Base-by-base conservation (phyloP, 2,329 filamentous ascomycete species). In the Penicillium sp. region DNA sequence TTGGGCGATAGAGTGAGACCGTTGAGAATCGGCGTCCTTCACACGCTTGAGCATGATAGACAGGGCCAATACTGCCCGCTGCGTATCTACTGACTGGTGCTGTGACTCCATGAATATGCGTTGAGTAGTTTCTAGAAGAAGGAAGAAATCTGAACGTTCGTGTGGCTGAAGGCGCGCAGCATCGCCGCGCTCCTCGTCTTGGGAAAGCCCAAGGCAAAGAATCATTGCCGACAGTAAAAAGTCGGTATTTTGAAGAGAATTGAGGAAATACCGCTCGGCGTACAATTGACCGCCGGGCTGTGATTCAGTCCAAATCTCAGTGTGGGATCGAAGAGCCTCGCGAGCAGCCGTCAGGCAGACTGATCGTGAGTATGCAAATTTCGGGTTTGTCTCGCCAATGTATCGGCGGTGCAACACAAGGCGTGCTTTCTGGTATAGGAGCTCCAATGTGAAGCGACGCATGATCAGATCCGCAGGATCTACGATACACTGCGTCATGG, bases 181-280 rank as follows among this genome's bases (percentile, higher is more conserved):
- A 32, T 43, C 39, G 1, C 45, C 54, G 21, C 53, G 54, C 24
- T 61, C 55, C 31, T 59, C 57, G n/a, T 61, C 58, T 38, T 64
- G 63, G 1, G 62, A 67, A 11, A 70, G 42, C 22, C 68, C 69
- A 34, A 87, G 70, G 56, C 82, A 86, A 3, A 88, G 63, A 13
- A 87, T 77, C 78, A 85, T 84, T 50, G 81, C 79, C 0, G 84
- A 83, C 2, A 87, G 76, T 48, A 88, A 71, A 47, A 83, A 87
- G 63, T 88, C 84, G 47, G 86, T 83, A 48, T 83, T 77, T 10
- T 80, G 78, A 4, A 87, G 70, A 0, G 81, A 81, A 3, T 79
- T 81, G 18, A 85, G 67, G 60, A 86, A 85, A 80, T 83, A 86
- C 5, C 78, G 76, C 36, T 81, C 77, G 29, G 76, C 72, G 56